Conservation (phyloP, 768 basidiomycete species). For the Hortiboletus flavorubellus region DNA sequence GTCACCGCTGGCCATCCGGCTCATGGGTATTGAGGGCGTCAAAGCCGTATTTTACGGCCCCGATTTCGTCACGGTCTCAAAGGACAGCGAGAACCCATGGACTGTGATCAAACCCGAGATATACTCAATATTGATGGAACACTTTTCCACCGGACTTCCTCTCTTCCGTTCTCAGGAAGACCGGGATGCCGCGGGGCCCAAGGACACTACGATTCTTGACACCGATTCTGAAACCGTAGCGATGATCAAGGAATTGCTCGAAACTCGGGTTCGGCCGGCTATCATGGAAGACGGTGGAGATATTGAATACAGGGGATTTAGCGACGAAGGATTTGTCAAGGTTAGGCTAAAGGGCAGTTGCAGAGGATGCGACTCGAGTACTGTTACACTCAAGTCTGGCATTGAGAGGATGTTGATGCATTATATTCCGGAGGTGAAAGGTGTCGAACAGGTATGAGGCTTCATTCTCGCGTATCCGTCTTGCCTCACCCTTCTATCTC, state of each 20-base stretch:
- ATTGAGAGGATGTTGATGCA: slow-evolving; percentile 99
- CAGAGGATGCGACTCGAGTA: slow-evolving; percentile 89
- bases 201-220: slow-evolving; percentile 91
- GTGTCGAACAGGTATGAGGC: slow-evolving; percentile 71
- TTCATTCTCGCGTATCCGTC: background rate
- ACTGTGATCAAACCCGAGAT: slow-evolving; percentile 93
- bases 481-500: slow-evolving; percentile 6
- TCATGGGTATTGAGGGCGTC: slow-evolving; percentile 95
- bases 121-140: slow-evolving; percentile 95
- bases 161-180: slow-evolving; percentile 86
- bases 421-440: slow-evolving; percentile 95
- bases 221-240: slow-evolving; percentile 95
- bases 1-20: slow-evolving; percentile 92
- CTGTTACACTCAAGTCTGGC: slow-evolving; percentile 93
- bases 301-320: slow-evolving; percentile 92
- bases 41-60: slow-evolving; percentile 91
- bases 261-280: slow-evolving; percentile 91
- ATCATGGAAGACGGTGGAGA: slow-evolving; percentile 99
- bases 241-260: slow-evolving; percentile 97
- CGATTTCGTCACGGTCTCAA: slow-evolving; percentile 96
- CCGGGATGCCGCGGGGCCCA: slow-evolving; percentile 77
- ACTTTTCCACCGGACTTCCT: slow-evolving; percentile 86
- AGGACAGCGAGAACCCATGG: slow-evolving; percentile 85
- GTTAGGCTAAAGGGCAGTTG: slow-evolving; percentile 97
- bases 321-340: slow-evolving; percentile 77